Evolutionary conservation across 345 rosid species (phyloP).

Genomic region (Iberis pinnata): DNA sequence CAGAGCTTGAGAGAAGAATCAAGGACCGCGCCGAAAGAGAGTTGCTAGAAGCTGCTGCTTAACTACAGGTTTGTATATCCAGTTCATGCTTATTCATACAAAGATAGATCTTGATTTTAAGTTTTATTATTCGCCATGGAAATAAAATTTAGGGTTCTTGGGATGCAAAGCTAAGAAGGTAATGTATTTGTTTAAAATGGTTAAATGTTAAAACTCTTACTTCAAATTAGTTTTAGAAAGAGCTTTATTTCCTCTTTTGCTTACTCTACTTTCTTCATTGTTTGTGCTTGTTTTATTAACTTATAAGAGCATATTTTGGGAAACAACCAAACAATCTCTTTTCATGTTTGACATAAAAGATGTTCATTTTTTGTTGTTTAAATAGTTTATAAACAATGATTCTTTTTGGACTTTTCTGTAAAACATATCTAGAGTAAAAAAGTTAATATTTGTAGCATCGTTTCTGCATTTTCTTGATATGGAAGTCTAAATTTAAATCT

Average conservation of each 20-base stretch:
- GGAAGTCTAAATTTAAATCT: not conserved
- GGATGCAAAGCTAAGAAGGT: slow-evolving; percentile 22
- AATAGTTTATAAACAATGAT: slow-evolving; percentile 6
- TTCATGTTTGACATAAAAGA: slow-evolving; percentile 29
- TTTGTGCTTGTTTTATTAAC: slow-evolving; percentile 10
- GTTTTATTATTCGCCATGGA: slow-evolving; percentile 23
- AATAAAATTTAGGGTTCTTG: slow-evolving; percentile 24
- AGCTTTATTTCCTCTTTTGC: slow-evolving; percentile 19
- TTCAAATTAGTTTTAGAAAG: slow-evolving; percentile 16
- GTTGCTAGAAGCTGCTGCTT: slow-evolving; percentile 85
- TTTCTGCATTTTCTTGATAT: not conserved
- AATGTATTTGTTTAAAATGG: slow-evolving; percentile 21
- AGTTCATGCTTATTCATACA: not conserved
- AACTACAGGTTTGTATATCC: slow-evolving; percentile 25
- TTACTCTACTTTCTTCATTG: slow-evolving; percentile 10
- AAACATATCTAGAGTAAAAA: not conserved
- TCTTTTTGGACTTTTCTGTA: slow-evolving; percentile 15
- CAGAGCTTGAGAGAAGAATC: slow-evolving; percentile 95
- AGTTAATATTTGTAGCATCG: not conserved
- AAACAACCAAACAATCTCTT: slow-evolving; percentile 22
- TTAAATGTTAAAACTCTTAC: slow-evolving; percentile 18
- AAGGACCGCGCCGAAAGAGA: slow-evolving; percentile 84
- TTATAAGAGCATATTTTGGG: slow-evolving; percentile 25
- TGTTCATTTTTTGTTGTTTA: slow-evolving; percentile 15
- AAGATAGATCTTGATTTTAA: not conserved